Base-by-base conservation (phyloP, 169 alveolate species). In the Eimeria acervulina region DNA sequence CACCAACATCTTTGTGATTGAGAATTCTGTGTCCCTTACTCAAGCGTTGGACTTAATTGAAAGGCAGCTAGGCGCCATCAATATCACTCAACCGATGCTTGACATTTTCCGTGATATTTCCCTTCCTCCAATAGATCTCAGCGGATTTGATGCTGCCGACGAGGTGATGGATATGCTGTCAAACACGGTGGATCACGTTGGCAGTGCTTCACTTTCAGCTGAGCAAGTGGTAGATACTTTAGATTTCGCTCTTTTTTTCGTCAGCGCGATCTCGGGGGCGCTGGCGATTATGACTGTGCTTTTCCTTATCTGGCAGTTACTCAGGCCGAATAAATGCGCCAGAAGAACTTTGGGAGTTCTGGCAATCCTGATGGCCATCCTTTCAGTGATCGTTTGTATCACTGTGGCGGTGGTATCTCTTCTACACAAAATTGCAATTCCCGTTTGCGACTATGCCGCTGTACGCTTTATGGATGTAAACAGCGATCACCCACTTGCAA, bases 311-410 rank as follows among this genome's bases (percentile, higher is more conserved):
- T 83, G 91, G 91, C n/a, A 44, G 72, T 36, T 83, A 6, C 28
- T 12, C 72, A 47, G 91, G 91, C 91, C 91, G 3, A 83, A 83
- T 83, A 51, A 52, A 51, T 83, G 91, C 91, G 10, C 63, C 31
- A 51, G 68, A 83, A 10, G 76, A 59, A 51, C 33, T 6, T 7
- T 83, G 59, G 91, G 68, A 8, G 38, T 17, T 21, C 26, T 76
- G 63, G 23, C 72, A 26, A 33, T 83, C 17, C 31, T 83, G 15
- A 44, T 83, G 91, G 52, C 91, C 13, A 2, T 83, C n/a, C 10
- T 83, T 10, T 52, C 91, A 8, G 91, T 51, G 74, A 8, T 83
- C 28, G 21, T 51, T 33, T 83, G 91, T 36, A 52, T 83, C 36
- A 21, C 70, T n/a, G 91, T 83, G 42, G 74, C 91, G 28, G 52